A percentile compares a stretch with the other conserved stretches of the same genome.
These are phyloP conservation scores for Leccinum arenicola DNA, from an alignment of 768 basidiomycete genomes.

Conservation along the genomic window DNA sequence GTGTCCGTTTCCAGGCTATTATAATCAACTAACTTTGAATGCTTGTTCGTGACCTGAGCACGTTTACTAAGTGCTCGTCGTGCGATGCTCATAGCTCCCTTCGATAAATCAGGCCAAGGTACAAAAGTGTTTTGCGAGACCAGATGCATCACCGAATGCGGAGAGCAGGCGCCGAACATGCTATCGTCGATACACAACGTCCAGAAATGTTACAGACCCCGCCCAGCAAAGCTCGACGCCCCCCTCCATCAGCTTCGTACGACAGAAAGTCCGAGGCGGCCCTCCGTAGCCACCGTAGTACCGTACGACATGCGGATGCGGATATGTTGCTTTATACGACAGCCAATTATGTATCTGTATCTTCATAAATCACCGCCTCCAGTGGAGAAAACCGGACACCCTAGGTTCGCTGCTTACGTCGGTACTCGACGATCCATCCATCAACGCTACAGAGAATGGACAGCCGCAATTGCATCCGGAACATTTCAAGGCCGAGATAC, in stretches of 20 bases:
- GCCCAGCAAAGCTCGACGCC: background rate
- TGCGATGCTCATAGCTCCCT: background rate
- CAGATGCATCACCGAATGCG: background rate
- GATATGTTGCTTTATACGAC: background rate
- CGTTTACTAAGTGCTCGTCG: background rate
- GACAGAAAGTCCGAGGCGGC: background rate
- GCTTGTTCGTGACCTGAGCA: background rate
- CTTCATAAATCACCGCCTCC: slow-evolving; percentile 62
- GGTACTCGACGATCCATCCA: slow-evolving; percentile 36
- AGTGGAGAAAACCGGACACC: slow-evolving; percentile 71
- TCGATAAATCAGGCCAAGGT: background rate
- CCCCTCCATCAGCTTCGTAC: background rate
- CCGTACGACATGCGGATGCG: background rate
- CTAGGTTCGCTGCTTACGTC: slow-evolving; percentile 56
- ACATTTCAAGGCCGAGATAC: slow-evolving; percentile 67
- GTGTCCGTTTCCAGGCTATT: background rate
- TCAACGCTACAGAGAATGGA: slow-evolving; percentile 16
- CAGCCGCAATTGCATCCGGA: slow-evolving; percentile 14
- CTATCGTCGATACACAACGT: background rate
- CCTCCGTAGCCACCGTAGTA: background rate
- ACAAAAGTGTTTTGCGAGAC: background rate
- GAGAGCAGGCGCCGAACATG: background rate
- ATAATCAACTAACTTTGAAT: background rate
- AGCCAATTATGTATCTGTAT: slow-evolving; percentile 55
- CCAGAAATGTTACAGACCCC: background rate